phyloP scores from a whole-genome alignment of 495 filamentous ascomycete species.

The Hypoxylon fragiforme region DNA sequence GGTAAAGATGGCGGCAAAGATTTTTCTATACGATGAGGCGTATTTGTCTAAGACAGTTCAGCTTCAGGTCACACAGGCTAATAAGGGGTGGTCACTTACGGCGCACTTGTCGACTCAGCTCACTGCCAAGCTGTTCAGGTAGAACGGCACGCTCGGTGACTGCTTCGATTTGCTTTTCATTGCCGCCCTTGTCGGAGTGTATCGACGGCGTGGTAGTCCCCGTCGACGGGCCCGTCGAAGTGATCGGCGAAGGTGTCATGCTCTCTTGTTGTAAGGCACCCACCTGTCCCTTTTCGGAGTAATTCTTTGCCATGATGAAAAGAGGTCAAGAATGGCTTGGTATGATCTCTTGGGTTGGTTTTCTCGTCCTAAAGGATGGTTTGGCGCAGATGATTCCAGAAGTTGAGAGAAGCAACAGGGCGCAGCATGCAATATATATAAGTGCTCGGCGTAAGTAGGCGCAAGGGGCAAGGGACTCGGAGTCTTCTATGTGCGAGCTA shows the following conservation, averaged over 20 bases:
- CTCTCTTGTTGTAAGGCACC: constrained; percentile 17
- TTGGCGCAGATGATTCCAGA: constrained; percentile 29
- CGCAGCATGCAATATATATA: constrained; percentile 26
- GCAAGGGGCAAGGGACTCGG: constrained; percentile 1
- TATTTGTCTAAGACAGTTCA: constrained; percentile 36
- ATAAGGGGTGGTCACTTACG: constrained; percentile 17
- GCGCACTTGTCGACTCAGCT: constrained; percentile 34
- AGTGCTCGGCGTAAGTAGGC: constrained; percentile 28
- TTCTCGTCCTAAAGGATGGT: constrained; percentile 20
- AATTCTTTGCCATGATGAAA: constrained; percentile 24
- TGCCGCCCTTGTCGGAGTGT: constrained; percentile 22
- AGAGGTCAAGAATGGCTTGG: constrained; percentile 26
- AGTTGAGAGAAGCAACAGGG: constrained; percentile 8
- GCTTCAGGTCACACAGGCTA: background rate
- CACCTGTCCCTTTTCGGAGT: constrained; percentile 29
- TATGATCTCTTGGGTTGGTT: constrained; percentile 11
- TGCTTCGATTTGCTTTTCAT: constrained; percentile 32
- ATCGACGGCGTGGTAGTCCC: constrained; percentile 33
- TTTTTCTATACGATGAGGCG: constrained; percentile 37
- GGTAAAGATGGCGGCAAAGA: constrained; percentile 36
- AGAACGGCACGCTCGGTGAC: constrained; percentile 26
- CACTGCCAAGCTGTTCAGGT: constrained; percentile 31
- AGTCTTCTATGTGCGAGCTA: constrained; percentile 5
- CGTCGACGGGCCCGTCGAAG: constrained; percentile 24
- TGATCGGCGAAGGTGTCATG: constrained; percentile 21